Conservation (phyloP, 257 asterid species). For the Verbena officinalis region DNA sequence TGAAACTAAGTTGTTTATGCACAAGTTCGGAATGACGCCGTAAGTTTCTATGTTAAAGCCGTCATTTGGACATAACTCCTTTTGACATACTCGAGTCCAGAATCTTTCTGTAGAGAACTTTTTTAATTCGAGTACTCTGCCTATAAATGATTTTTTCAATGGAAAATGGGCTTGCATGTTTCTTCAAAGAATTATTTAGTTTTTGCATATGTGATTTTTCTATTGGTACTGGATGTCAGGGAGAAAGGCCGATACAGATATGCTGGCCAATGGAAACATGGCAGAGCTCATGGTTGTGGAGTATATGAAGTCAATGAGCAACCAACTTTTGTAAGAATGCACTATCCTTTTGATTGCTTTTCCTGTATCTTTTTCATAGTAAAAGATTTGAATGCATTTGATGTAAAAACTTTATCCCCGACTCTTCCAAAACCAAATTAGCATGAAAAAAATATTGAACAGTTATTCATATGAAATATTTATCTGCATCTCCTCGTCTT, state of each 20-base stretch:
- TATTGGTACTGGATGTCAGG: slow-evolving; percentile 46
- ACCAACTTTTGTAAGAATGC: slow-evolving; percentile 60
- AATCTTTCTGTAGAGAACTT: slow-evolving; percentile 11
- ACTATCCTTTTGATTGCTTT: slow-evolving; percentile 27
- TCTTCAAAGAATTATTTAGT: not conserved
- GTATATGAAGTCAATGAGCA: slow-evolving; percentile 91
- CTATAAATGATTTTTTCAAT: not conserved
- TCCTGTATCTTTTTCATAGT: slow-evolving; percentile 11
- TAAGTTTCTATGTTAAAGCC: slow-evolving; percentile 50
- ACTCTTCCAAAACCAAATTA: slow-evolving; percentile 4
- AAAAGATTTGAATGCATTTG: slow-evolving; percentile 13
- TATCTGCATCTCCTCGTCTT: not conserved
- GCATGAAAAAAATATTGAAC: not conserved
- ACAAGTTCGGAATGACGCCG: slow-evolving; percentile 77
- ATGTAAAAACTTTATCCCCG: not conserved
- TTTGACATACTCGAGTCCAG: not conserved
- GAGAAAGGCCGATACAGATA: slow-evolving; percentile 95
- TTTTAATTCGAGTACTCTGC: not conserved
- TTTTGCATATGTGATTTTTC: slow-evolving; percentile 26
- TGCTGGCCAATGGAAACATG: slow-evolving; percentile 99
- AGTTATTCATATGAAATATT: not conserved
- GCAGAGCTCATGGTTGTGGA: slow-evolving; percentile 99
- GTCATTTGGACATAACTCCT: not conserved
- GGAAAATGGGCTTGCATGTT: not conserved
- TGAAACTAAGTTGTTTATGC: slow-evolving; percentile 80